Base-by-base conservation (phyloP, 2,329 filamentous ascomycete genomes). In the Exophiala alcalophila region DNA sequence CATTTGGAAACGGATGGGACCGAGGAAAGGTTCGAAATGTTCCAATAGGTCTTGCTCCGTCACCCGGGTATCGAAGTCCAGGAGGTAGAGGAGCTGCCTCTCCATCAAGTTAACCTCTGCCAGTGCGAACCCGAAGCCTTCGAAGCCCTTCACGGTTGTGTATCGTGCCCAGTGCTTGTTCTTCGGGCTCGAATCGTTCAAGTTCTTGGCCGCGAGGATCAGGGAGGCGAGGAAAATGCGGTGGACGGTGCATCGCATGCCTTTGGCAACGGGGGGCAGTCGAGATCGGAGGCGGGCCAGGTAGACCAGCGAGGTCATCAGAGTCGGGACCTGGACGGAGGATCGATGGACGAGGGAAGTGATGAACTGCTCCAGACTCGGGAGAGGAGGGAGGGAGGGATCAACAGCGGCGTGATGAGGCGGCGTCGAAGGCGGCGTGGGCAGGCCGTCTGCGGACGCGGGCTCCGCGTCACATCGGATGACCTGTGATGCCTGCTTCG, bases 131-230 rank as follows among this genome's bases (percentile, higher is more conserved):
- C 89, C 86, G 61, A 97, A 98, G 60, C 74, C 79, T 8, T 81
- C 80, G 64, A 74, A 84, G 40, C 78, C 80, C 50, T 75, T 76
- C 57, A 95, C 83, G 59, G 83, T 72, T 47, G 85, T 94, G 74
- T 97, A 98, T 59, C 82, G 84, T 54, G 92, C 90, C 92, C 92
- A 98, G 76, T 98, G 92, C 81, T 97, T 97, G 80, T 98, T 98
- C 82, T 97, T 97, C 52, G 92, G 92, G 9, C 89, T 96, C 49
- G 89, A 95, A 74, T 97, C 92, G 66, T 98, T 97, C 57, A 97
- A 78, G 67, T 96, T 96, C 81, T 98, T 98, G 58, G 92, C 91
- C 1, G 92, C 82, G 35, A 83, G 72, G 26, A 73, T 72, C 31
- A 73, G 58, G 4, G 68, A 69, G 5, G 70, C 55, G 34, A 98